Evolutionary conservation across 345 rosid genomes (phyloP).

Genomic region (Populus deltoides): DNA sequence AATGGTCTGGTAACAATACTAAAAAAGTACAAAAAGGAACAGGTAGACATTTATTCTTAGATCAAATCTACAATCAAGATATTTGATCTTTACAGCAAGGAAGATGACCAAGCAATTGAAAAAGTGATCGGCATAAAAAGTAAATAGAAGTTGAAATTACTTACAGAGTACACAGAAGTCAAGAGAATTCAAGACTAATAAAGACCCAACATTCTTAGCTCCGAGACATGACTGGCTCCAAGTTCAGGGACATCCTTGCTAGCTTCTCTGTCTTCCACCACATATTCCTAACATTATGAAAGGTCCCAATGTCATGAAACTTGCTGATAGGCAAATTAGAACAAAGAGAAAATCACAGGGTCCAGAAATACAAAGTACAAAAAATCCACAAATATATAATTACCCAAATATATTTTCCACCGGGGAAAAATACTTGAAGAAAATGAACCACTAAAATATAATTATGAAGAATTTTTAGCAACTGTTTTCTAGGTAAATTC

Average conservation of each 20-base stretch:
- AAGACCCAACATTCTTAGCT: constrained; percentile 88
- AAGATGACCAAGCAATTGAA: not conserved
- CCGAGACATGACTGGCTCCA: constrained; percentile 79
- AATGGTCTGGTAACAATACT: not conserved
- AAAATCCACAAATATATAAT: not conserved
- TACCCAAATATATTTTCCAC: not conserved
- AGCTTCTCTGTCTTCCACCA: constrained; percentile 85
- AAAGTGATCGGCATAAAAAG: not conserved
- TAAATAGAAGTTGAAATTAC: constrained; percentile 4
- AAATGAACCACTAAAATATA: not conserved
- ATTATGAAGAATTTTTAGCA: not conserved
- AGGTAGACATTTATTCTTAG: not conserved
- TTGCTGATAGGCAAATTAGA: not conserved
- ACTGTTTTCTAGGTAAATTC: not conserved
- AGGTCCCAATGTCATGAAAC: not conserved
- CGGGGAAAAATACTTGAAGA: not conserved
- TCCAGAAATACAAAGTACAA: not conserved
- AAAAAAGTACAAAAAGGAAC: not conserved
- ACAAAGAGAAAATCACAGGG: not conserved
- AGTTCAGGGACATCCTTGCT: constrained; percentile 75
- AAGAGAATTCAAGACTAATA: constrained; percentile 36
- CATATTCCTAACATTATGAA: constrained; percentile 61
- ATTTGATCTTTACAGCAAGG: not conserved
- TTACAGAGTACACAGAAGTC: constrained; percentile 24
- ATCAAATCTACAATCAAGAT: not conserved